Evolutionary conservation across 2,329 filamentous ascomycete species (phyloP).

Genomic region (Aspergillus neotritici): DNA sequence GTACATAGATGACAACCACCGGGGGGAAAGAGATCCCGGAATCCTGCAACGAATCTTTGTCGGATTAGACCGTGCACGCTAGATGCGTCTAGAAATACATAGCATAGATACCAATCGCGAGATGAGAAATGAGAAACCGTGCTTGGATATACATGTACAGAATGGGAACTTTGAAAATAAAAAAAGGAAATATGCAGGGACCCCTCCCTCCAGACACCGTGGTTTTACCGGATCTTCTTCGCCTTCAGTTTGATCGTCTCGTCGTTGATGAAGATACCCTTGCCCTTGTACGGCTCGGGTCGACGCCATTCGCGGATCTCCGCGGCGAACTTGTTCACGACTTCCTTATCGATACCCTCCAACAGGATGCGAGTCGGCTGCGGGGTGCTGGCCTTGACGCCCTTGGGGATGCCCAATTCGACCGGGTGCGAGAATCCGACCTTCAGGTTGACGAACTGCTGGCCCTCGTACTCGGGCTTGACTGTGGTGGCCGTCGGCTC

Average conservation of each 20-base stretch:
- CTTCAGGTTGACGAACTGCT: conserved; percentile 88
- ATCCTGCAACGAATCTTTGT: conserved; percentile 8
- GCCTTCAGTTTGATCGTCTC: conserved; percentile 98
- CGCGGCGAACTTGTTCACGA: conserved; percentile 86
- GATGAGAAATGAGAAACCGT: conserved; percentile 15
- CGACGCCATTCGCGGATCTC: conserved; percentile 80
- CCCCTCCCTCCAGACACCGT: no score
- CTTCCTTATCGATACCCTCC: conserved; percentile 79
- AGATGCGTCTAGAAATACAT: conserved; percentile 32
- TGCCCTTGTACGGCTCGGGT: conserved; percentile 98
- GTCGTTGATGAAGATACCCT: conserved; percentile 96
- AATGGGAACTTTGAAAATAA: conserved; percentile 11
- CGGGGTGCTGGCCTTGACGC: conserved; percentile 79
- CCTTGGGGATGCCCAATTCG: conserved; percentile 75
- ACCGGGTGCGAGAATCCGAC: conserved; percentile 95
- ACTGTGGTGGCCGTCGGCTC: conserved; percentile 68
- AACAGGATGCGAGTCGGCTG: conserved; percentile 87
- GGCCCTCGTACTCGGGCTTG: conserved; percentile 63
- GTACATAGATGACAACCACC: not conserved
- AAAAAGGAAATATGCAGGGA: conserved; percentile 20
- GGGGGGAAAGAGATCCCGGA: not conserved
- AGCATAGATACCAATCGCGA: conserved; percentile 28
- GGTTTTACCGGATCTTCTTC: conserved; percentile 91
- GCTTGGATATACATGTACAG: conserved; percentile 26
- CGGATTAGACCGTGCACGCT: conserved; percentile 18